Evolutionary conservation across 768 basidiomycete species (phyloP).

Genomic region (Kwoniella dendrophila): DNA sequence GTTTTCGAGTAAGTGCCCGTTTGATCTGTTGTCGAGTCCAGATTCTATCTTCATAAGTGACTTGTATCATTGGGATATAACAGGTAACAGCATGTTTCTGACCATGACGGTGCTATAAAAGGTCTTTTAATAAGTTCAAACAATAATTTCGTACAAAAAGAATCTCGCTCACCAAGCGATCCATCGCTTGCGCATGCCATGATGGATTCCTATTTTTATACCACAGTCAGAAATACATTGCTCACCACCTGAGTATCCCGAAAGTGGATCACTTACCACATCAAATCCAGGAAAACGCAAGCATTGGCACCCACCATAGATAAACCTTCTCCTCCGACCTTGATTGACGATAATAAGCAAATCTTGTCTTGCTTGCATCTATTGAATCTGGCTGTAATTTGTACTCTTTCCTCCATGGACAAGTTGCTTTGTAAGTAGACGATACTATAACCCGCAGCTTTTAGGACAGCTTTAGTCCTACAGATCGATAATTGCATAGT

Average conservation of each 20-base stretch:
- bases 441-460: too few species aligned
- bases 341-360: background rate
- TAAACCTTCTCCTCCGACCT: background rate
- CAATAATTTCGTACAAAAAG: background rate
- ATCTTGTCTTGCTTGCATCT: background rate
- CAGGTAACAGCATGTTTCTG: background rate
- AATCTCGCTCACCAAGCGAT: conserved; percentile 1
- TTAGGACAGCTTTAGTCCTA: too few species aligned
- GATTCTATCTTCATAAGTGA: conserved; percentile 1
- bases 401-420: background rate
- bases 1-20: background rate
- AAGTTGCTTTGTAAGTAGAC: too few species aligned
- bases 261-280: background rate
- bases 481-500: background rate
- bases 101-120: background rate
- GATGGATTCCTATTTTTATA: conserved; percentile 6
- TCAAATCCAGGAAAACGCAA: conserved; percentile 1
- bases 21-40: conserved; percentile 1
- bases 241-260: too few species aligned
- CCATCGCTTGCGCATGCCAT: background rate
- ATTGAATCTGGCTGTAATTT: background rate
- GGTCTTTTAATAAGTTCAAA: background rate
- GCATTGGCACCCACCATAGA: background rate
- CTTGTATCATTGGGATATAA: conserved; percentile 1
- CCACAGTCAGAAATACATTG: too few species aligned